These are phyloP conservation scores for Cyanidioschyzon merolae DNA, from an alignment of 23 red algal genomes.

Conservation along the genomic window DNA sequence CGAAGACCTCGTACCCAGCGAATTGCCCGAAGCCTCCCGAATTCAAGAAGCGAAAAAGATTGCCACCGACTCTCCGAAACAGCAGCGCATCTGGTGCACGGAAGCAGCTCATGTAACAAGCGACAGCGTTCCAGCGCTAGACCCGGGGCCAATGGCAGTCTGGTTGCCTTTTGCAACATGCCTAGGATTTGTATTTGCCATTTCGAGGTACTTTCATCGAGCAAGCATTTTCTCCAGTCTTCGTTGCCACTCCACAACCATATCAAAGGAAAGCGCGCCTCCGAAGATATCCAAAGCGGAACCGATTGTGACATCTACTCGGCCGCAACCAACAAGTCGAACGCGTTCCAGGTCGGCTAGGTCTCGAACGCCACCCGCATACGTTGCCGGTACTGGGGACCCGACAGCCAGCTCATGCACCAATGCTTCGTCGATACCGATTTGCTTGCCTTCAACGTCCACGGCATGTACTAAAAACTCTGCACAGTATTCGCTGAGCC, in stretches of 20 bases:
- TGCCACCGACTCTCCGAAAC: too few species aligned
- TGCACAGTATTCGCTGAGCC: conserved; percentile 39
- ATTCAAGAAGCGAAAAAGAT: too few species aligned
- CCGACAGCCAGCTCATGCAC: conserved; percentile 26
- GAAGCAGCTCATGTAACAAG: too few species aligned
- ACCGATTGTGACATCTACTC: conserved; percentile 86
- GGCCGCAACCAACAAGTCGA: conserved; percentile 31
- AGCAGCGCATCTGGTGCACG: too few species aligned
- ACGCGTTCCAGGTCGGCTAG: conserved; percentile 53
- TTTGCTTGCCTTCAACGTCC: conserved; percentile 76
- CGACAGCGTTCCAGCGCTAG: too few species aligned
- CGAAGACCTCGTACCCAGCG: too few species aligned
- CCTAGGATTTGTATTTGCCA: too few species aligned
- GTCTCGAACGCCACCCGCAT: conserved; percentile 68
- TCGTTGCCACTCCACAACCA: conserved; percentile 47
- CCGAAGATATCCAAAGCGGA: conserved; percentile 90
- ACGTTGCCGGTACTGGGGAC: conserved; percentile 38
- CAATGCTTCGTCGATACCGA: conserved; percentile 61
- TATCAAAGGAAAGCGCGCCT: conserved; percentile 48
- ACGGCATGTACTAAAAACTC: conserved; percentile 95
- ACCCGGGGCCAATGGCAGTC: too few species aligned
- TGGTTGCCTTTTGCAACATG: too few species aligned
- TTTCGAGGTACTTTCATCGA: too few species aligned
- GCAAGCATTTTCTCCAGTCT: background rate
- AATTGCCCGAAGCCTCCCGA: too few species aligned